Evolutionary conservation across 2,329 filamentous ascomycete genomes (phyloP), one percentile per base, ranked within the genome.

Genomic region (Arthroderma sp.): DNA sequence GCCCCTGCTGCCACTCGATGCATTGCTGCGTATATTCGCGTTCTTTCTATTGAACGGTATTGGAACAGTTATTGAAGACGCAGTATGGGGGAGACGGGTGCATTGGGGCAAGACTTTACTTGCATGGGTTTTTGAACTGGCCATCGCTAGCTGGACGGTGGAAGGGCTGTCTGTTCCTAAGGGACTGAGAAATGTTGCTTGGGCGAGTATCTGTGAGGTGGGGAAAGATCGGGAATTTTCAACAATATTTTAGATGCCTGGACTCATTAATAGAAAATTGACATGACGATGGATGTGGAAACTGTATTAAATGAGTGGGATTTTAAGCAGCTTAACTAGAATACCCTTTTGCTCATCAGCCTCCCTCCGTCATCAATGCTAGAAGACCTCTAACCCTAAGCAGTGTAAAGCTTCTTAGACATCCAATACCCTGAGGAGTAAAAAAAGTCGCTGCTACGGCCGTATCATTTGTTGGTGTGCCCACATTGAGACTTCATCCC

Each of bases 31-130:
- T 11, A 59, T 68, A 22, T 60, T 53, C 3, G 36, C 59, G 3
- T 67, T 68, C 50, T 68, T 68, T 44, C 42, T 66, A 11, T 34
- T 61, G 4, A 68, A 68, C 51, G 65, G 65, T 0, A 50, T 68
- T 28, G 61, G 55, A 6, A 64, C 62, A 5, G 55, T 56, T 7
- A 50, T 55, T 37, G 55, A 57, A 36, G 51, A 50, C 40, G 41
- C 47, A 10, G 37, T 56, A 32, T 57, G 55, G 55, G 53, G 54
- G n/a, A 51, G 44, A 42, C 42, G 46, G 27, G 43, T 48, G 39
- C 51, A 54, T 45, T 54, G 53, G 53, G 50, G 52, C 9, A 51
- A 55, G 43, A 47, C 51, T 7, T 37, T 51, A 33, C 38, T 56
- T 28, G 55, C 55, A n/a, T 57, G 55, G 55, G 49, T 47, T 22